A percentile compares a stretch with the other conserved stretches of the same genome.
These are phyloP conservation scores for Phytophthora pluvialis DNA, from an alignment of 352 stramenopile genomes.

Conservation along the genomic window DNA sequence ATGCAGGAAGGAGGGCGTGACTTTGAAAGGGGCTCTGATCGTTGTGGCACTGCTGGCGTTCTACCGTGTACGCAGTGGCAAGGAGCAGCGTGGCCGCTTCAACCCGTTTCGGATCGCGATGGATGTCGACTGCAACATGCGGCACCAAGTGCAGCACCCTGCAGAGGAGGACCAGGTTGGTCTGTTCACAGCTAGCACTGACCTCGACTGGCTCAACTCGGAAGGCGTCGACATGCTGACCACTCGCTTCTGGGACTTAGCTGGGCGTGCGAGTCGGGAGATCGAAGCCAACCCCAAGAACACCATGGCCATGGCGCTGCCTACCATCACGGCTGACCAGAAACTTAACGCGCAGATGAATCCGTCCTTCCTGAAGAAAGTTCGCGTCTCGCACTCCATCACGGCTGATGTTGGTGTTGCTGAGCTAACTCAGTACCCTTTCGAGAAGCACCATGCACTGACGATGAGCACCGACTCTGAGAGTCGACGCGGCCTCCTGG, in stretches of 20 bases:
- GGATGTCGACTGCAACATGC: constrained; percentile 56
- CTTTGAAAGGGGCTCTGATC: constrained; percentile 43
- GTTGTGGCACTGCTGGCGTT: constrained; percentile 40
- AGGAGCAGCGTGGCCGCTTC: constrained; percentile 33
- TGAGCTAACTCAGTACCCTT: constrained; percentile 38
- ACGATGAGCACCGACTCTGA: constrained; percentile 7
- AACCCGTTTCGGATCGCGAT: constrained; percentile 51
- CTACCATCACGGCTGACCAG: constrained; percentile 40
- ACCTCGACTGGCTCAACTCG: constrained; percentile 34
- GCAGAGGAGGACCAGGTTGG: constrained; percentile 44
- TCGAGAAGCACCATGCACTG: constrained; percentile 32
- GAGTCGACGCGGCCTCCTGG: constrained; percentile 20
- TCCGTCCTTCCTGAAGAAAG: constrained; percentile 33
- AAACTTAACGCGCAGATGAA: constrained; percentile 35
- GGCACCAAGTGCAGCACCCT: constrained; percentile 39
- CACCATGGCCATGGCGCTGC: constrained; percentile 32
- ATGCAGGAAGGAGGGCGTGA: constrained; percentile 50
- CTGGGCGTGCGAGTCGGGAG: constrained; percentile 32
- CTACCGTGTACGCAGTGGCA: constrained; percentile 32
- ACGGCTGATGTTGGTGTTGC: constrained; percentile 33
- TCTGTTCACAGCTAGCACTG: constrained; percentile 37
- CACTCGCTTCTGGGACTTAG: constrained; percentile 56
- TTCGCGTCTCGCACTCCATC: constrained; percentile 36
- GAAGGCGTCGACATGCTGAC: constrained; percentile 51
- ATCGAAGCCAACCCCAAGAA: constrained; percentile 38